Percentiles rank a stretch among this genome's conserved stretches.
These are phyloP conservation scores for Pythium guiyangense DNA, from an alignment of 352 stramenopile species.

Conservation along the genomic window DNA sequence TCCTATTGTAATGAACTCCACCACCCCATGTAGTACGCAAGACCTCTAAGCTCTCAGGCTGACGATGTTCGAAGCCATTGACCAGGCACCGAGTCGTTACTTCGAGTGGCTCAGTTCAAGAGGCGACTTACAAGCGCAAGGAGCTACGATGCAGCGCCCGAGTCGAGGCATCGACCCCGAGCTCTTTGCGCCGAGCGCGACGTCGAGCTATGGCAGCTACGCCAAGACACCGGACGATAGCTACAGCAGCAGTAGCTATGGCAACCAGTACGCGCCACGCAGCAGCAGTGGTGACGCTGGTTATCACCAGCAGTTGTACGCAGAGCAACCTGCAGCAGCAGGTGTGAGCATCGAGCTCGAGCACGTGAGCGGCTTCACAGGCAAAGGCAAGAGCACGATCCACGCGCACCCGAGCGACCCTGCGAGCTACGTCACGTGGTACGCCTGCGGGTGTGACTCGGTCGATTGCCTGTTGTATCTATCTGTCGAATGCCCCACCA, in stretches of 20 bases:
- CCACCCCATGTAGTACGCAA: too few species aligned
- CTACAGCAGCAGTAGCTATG: constrained; percentile 1
- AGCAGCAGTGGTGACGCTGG: constrained; percentile 16
- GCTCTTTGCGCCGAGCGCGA: constrained; percentile 42
- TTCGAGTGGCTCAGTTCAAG: not conserved
- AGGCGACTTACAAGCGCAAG: not conserved
- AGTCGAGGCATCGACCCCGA: constrained; percentile 35
- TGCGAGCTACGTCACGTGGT: constrained; percentile 56
- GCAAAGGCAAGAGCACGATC: constrained; percentile 47
- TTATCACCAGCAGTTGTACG: constrained; percentile 3
- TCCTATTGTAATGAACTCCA: too few species aligned
- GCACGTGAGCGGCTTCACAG: constrained; percentile 58
- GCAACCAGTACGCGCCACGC: constrained; percentile 4
- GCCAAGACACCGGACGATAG: not conserved
- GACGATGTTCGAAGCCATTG: too few species aligned
- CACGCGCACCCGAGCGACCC: constrained; percentile 45
- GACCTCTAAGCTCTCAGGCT: too few species aligned
- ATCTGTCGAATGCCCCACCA: not conserved
- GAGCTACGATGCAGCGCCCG: constrained; percentile 26
- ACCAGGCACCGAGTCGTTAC: too few species aligned
- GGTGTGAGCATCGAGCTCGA: constrained; percentile 49
- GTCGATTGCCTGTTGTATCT: not conserved
- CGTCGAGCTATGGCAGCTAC: constrained; percentile 3
- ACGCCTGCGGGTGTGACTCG: not conserved
- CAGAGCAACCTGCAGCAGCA: not conserved